Evolutionary conservation across 164 flowering plant species (phyloP).

Genomic region (Dillenia suffruticosa): DNA sequence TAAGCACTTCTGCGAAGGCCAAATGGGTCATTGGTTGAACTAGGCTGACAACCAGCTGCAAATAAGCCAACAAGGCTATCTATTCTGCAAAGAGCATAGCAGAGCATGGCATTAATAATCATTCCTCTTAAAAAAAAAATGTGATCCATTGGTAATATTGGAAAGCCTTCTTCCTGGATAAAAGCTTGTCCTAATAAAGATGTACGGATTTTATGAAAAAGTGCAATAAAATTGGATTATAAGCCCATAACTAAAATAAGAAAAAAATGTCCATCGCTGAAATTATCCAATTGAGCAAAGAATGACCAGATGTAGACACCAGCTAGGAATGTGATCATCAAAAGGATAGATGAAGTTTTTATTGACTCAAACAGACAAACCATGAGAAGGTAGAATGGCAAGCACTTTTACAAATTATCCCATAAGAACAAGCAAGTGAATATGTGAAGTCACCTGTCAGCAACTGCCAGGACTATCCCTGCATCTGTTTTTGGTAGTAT

Average conservation of each 20-base stretch:
- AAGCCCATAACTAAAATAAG: too few relatives aligned
- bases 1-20: conserved; percentile 90
- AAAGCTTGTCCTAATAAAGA: too few relatives aligned
- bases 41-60: conserved; percentile 92
- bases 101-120: neutral
- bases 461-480: conserved; percentile 78
- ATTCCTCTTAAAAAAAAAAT: neutral
- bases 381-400: neutral
- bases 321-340: neutral
- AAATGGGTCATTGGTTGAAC: conserved; percentile 84
- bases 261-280: too few relatives aligned
- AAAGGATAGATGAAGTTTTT: neutral
- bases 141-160: too few relatives aligned
- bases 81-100: conserved; percentile 49
- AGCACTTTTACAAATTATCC: too few relatives aligned
- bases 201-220: too few relatives aligned
- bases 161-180: too few relatives aligned
- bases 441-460: conserved; percentile 64
- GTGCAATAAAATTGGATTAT: too few relatives aligned
- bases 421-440: conserved; percentile 2
- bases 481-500: conserved; percentile 73
- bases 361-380: neutral
- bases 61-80: conserved; percentile 94
- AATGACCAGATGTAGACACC: too few relatives aligned
- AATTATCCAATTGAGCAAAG: too few relatives aligned